Percentiles rank a stretch among this genome's conserved stretches.
phyloP scores from a whole-genome alignment of 2,329 filamentous ascomycete genomes.

The Arthrobotrys conoides region DNA sequence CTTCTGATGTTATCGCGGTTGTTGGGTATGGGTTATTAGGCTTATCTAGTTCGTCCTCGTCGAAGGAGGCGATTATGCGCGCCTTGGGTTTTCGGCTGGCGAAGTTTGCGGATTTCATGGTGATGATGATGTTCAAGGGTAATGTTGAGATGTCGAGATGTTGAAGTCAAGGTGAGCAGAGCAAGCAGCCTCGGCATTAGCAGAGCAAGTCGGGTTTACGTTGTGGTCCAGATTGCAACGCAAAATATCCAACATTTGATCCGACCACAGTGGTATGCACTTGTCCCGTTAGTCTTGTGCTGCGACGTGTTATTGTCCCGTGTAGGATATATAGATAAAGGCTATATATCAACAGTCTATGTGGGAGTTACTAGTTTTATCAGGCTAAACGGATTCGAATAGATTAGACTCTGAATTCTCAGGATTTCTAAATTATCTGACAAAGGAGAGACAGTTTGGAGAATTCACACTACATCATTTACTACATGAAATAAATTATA shows the following conservation, averaged over 20 bases:
- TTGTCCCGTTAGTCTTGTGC: too few species aligned
- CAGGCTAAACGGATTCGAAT: too few species aligned
- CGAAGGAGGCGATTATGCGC: conserved; percentile 52
- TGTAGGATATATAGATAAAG: too few species aligned
- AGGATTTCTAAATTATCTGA: neutral
- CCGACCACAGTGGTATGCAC: too few species aligned
- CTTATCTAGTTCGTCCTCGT: conserved; percentile 37
- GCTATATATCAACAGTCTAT: too few species aligned
- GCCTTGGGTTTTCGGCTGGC: conserved; percentile 52
- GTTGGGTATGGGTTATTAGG: neutral
- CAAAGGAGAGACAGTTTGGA: neutral
- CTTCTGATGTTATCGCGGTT: neutral
- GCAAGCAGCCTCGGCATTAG: too few species aligned
- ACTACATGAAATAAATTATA: neutral
- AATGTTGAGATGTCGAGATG: too few species aligned
- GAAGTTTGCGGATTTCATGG: conserved; percentile 58
- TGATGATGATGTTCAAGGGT: neutral
- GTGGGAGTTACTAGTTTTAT: too few species aligned
- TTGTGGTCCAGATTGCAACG: neutral
- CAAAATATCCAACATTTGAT: conserved; percentile 18
- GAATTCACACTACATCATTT: neutral
- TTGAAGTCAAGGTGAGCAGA: too few species aligned
- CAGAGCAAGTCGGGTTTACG: neutral
- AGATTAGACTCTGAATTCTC: neutral
- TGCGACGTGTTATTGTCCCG: too few species aligned